These are phyloP conservation scores for Xylaria sp. DNA, from an alignment of 2,329 filamentous ascomycete genomes.

Conservation along the genomic window DNA sequence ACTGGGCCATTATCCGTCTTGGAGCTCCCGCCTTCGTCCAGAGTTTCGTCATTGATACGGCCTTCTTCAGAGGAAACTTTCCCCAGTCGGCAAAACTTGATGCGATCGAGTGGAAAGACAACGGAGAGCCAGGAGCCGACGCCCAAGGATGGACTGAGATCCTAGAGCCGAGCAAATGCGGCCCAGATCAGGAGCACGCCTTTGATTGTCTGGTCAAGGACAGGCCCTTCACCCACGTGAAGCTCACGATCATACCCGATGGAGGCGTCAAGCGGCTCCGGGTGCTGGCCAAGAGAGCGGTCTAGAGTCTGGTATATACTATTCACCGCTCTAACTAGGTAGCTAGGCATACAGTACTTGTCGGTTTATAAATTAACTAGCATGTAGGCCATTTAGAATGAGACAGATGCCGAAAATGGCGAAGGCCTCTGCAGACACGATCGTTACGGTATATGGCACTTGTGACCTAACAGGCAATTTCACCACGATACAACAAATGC, in stretches of 20 bases:
- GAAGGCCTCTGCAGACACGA: background rate
- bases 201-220: conserved; percentile 63
- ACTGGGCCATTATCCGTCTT: conserved; percentile 81
- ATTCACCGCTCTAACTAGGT: background rate
- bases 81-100: conserved; percentile 77
- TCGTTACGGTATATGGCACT: no score
- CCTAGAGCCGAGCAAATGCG: conserved; percentile 69
- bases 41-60: conserved; percentile 76
- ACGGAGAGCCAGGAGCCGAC: conserved; percentile 60
- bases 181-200: conserved; percentile 74
- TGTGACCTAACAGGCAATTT: no score
- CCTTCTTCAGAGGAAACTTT: conserved; percentile 84
- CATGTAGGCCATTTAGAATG: background rate
- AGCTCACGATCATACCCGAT: conserved; percentile 91
- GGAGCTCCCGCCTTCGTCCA: conserved; percentile 69
- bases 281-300: conserved; percentile 70
- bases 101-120: conserved; percentile 59
- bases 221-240: conserved; percentile 76
- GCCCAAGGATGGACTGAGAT: conserved; percentile 70
- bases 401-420: background rate
- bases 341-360: no score
- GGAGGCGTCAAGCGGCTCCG: conserved; percentile 89
- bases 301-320: conserved; percentile 10
- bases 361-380: no score
- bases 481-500: no score